A percentile compares a stretch with the other conserved stretches of the same genome.
These are phyloP conservation scores for Saitozyma sp. DNA, from an alignment of 768 basidiomycete species.

Conservation along the genomic window DNA sequence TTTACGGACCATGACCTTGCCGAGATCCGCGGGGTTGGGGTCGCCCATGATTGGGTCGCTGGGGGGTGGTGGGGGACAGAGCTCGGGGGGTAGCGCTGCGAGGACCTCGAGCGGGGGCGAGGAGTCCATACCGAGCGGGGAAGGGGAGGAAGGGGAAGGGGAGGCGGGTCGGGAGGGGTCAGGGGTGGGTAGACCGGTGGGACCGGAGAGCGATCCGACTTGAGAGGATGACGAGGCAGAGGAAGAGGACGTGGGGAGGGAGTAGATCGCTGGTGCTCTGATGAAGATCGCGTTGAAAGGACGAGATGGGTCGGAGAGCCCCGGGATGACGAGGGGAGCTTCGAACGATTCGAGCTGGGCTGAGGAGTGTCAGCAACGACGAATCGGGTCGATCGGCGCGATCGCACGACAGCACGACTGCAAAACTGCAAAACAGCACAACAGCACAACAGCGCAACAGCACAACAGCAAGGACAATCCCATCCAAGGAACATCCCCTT, in stretches of 20 bases:
- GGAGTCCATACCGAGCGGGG: slow-evolving; percentile 47
- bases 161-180: slow-evolving; percentile 8
- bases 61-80: slow-evolving; percentile 55
- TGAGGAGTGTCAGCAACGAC: slow-evolving; percentile 8
- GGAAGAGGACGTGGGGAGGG: slow-evolving; percentile 22
- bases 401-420: no score
- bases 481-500: no score
- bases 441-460: no score
- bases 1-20: slow-evolving; percentile 82
- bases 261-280: slow-evolving; percentile 68
- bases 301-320: slow-evolving; percentile 61
- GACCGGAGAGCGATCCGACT: not conserved
- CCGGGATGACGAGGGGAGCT: slow-evolving; percentile 66
- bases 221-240: slow-evolving; percentile 21
- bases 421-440: no score
- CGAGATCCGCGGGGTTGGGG: slow-evolving; percentile 55
- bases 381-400: no score
- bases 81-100: slow-evolving; percentile 64
- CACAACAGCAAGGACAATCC: not conserved
- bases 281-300: slow-evolving; percentile 88
- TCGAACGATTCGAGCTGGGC: slow-evolving; percentile 87
- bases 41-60: slow-evolving; percentile 51
- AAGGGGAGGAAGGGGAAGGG: slow-evolving; percentile 1
- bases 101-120: slow-evolving; percentile 64
- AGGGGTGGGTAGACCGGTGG: slow-evolving; percentile 2